Conservation (phyloP, 2,329 filamentous ascomycete genomes). For the Colletotrichum caudatum region DNA sequence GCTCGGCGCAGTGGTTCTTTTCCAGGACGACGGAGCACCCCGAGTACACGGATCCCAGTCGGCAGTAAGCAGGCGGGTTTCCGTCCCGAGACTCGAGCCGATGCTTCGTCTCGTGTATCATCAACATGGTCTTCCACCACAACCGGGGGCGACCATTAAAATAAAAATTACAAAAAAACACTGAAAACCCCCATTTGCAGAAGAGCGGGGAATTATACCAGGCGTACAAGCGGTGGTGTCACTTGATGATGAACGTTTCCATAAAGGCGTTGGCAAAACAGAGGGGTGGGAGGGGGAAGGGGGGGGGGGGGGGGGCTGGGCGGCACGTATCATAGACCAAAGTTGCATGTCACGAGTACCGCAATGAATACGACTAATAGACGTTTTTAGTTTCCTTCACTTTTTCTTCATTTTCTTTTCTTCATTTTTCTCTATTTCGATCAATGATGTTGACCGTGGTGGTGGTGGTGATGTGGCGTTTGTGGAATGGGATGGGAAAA, state of each 20-base stretch:
- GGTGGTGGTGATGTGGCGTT: neutral
- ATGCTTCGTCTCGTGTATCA: neutral
- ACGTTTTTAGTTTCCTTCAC: neutral
- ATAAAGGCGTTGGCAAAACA: neutral
- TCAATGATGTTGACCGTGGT: neutral
- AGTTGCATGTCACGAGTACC: neutral
- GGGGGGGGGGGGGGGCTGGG: too few species aligned
- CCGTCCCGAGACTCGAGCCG: too few species aligned
- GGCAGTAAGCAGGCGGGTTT: neutral
- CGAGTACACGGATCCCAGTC: conserved; percentile 5
- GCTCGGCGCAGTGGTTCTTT: conserved; percentile 34
- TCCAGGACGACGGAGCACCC: conserved; percentile 31
- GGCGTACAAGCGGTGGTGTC: neutral
- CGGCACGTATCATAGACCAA: neutral
- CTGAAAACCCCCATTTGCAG: neutral
- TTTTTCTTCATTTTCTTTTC: neutral
- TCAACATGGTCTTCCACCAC: neutral
- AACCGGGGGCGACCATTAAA: neutral
- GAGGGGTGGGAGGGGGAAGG: too few species aligned
- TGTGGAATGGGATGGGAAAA: neutral
- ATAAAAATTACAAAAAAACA: neutral
- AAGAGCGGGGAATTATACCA: neutral
- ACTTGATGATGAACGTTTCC: neutral
- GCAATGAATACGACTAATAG: neutral
- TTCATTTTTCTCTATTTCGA: neutral